Percentiles rank a stretch among this genome's conserved stretches.
Conservation (phyloP, 2,329 filamentous ascomycete genomes). For the Sclerotinia subarctica region DNA sequence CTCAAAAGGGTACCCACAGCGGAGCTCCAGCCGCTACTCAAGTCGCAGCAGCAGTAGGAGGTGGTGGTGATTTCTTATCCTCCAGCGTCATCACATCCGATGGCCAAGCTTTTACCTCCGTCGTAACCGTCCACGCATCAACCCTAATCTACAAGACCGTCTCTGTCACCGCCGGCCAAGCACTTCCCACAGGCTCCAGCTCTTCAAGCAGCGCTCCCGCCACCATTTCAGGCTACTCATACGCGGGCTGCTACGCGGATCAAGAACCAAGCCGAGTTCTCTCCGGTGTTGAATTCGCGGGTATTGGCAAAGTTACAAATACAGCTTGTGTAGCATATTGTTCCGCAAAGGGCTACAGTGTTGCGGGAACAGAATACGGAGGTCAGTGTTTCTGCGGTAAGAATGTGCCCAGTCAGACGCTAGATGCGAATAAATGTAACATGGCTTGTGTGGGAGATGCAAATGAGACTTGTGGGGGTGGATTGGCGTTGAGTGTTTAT, state of each 20-base stretch:
- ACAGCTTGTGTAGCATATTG: conserved; percentile 51
- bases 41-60: conserved; percentile 26
- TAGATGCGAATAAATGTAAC: conserved; percentile 47
- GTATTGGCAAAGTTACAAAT: conserved; percentile 45
- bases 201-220: conserved; percentile 29
- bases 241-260: conserved; percentile 46
- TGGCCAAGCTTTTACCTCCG: neutral
- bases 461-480: conserved; percentile 50
- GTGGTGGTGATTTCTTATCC: conserved; percentile 36
- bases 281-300: conserved; percentile 42
- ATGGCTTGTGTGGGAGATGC: conserved; percentile 50
- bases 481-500: conserved; percentile 46
- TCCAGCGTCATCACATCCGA: conserved; percentile 24
- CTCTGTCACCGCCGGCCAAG: conserved; percentile 32
- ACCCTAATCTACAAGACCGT: conserved; percentile 44
- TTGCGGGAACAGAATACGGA: conserved; percentile 50
- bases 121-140: conserved; percentile 38
- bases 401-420: conserved; percentile 40
- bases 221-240: conserved; percentile 40
- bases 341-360: conserved; percentile 43
- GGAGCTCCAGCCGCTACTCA: conserved; percentile 20
- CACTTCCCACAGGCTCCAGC: conserved; percentile 24
- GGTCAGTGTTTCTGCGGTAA: conserved; percentile 50
- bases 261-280: conserved; percentile 42
- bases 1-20: neutral